Evolutionary conservation across 139 green algal genomes (phyloP), one percentile per base, ranked within the genome.

Genomic region (Ostreobium quekettii): DNA sequence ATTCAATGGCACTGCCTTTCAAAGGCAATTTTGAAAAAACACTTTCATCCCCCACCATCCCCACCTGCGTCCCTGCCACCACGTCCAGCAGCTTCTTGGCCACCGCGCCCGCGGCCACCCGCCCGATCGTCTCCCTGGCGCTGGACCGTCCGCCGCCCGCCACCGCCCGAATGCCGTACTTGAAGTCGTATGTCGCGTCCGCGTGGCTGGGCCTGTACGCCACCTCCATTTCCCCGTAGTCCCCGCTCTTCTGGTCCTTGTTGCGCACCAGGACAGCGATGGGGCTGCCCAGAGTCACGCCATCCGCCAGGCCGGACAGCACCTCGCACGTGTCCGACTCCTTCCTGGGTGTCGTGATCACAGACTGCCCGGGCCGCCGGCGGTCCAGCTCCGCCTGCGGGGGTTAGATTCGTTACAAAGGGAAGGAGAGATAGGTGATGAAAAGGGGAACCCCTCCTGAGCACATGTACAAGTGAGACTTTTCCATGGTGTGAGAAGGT

Each of bases 111-210:
- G 93, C 94, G 22, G 94, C 94, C n/a, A 97, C 91, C 1, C 94
- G 82, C 1, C 94, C 94, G 47, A 99, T 98, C 1, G 94, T 97
- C 74, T 99, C 94, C 2, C 94, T 80, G 2, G 94, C 94, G 22
- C 86, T 95, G 26, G 88, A 95, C 24, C 94, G 74, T 24, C 94
- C 94, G n/a, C 94, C 94, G n/a, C 94, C 94, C 15, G 90, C 89
- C 2, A 98, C 80, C 4, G 94, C 93, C 1, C 94, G 80, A 53
- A 97, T 96, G 72, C 94, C 94, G 76, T 98, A 99, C 79, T 99
- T 99, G 79, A 96, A 95, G 74, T 99, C 94, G 73, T 99, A 99
- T 0, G 93, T 98, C 5, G 93, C 93, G 75, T 98, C 94, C 15
- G 94, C 92, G 71, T 99, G 94, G 1, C 85, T 95, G 4, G 94